Evolutionary conservation across 176 grass and related monocot genomes (phyloP), one percentile per base, ranked within the genome.

Genomic region (Stipa capillata): DNA sequence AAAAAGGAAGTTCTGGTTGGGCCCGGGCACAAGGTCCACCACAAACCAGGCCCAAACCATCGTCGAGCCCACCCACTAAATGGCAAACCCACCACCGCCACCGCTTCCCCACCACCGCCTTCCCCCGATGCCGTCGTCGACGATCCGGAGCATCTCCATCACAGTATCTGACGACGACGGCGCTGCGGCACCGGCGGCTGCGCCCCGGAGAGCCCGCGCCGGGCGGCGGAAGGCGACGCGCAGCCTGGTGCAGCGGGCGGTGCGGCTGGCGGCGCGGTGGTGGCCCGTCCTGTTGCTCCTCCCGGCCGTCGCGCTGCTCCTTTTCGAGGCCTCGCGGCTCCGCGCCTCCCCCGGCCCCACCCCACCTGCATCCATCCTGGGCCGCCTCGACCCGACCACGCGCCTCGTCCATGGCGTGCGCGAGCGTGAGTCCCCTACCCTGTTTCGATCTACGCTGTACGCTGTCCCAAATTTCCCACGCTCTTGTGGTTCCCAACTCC

Each of bases 81-180:
- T 83, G 74, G 37, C 51, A 55, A 84, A 89, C 87, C 76, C 81
- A 88, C 65, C 72, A 78, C 14, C 65, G 44, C 35, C 79, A 77
- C 33, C 60, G 66, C 48, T 51, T 53, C 51, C 40, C 69, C 42
- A 74, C 76, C 81, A 78, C 52, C 47, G 71, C 59, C n/a, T 68
- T 69, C 65, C 71, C 51, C 86, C 86, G 86, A 77, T 83, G 69
- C 77, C 61, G 78, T 70, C 85, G 58, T 73, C 89, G 82, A 89
- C 90, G 89, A 82, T 91, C 81, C 83, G 89, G 67, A 89, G 92
- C 85, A 86, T 98, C 82, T 94, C 89, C 79, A 82, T 98, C 85
- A 87, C 92, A 27, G 74, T 93, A 63, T 87, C 92, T 65, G 92
- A 94, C 85, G 92, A 92, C 78, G 95, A 92, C 69, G 92, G 45